Conservation (phyloP, 768 basidiomycete species). For the Psilocybe tampanensis region DNA sequence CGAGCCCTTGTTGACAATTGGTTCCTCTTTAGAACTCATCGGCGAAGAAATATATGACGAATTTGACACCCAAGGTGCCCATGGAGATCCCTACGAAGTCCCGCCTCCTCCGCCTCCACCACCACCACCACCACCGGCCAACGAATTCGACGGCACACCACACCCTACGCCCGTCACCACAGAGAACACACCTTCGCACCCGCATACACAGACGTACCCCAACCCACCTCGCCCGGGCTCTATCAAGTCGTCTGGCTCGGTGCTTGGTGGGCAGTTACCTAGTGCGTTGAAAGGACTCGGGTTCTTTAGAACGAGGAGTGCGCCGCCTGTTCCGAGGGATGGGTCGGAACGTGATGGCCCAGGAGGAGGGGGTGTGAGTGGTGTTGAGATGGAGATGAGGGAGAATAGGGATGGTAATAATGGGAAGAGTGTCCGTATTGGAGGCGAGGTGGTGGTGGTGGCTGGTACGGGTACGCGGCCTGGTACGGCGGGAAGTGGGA, state of each 20-base stretch:
- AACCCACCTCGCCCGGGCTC: constrained; percentile 29
- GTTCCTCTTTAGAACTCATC: constrained; percentile 64
- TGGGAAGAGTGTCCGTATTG: constrained; percentile 16
- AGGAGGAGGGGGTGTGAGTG: not conserved
- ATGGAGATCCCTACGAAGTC: constrained; percentile 47
- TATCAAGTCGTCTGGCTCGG: constrained; percentile 1
- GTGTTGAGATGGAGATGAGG: constrained; percentile 2
- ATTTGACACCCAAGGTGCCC: constrained; percentile 80
- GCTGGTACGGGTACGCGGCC: not conserved
- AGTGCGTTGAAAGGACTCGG: constrained; percentile 47
- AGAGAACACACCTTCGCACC: not conserved
- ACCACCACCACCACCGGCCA: not conserved
- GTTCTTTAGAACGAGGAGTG: constrained; percentile 58
- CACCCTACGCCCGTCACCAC: constrained; percentile 1
- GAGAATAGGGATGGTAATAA: not conserved
- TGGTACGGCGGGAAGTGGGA: not conserved
- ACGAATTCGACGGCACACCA: too few relatives aligned
- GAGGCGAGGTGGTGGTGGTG: not conserved
- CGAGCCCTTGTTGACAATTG: not conserved
- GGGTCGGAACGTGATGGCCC: not conserved
- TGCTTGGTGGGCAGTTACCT: constrained; percentile 32
- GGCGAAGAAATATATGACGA: constrained; percentile 94
- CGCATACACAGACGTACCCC: too few relatives aligned
- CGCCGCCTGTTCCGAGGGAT: constrained; percentile 56
- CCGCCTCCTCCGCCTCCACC: constrained; percentile 19